Evolutionary conservation across 164 flowering plant species (phyloP), one percentile per base, ranked within the genome.

Genomic region (Hamamelis virginiana): DNA sequence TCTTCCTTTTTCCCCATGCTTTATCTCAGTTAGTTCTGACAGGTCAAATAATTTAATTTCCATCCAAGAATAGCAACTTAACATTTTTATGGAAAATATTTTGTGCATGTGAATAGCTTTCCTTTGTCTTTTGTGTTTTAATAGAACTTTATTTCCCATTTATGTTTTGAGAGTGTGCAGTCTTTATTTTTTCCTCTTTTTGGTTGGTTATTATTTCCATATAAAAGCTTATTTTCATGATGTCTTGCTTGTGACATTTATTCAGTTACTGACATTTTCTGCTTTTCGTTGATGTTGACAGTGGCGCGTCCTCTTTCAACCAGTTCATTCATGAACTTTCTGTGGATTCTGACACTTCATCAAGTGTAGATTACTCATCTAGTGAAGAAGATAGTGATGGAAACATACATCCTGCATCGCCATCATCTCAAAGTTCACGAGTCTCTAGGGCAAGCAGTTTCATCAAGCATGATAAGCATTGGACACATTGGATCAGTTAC

Each of bases 301-400:
- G 99, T 74, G 99, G 99, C 12, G 98, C 83, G 25, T 96, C 99
- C 59, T 96, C 99, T 64, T 96, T 96, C 86, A 96, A 96, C 78
- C 91, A 87, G 69, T 86, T 96, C 76, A 77, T 96, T 67, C 92
- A 91, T 80, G 92, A 96, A 46, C 89, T 89, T 65, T 83, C 99
- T 71, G 81, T 90, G 65, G 97, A 91, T 77, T 91, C 98, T 71
- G 97, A 88, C 79, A 57, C 81, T 41, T 81, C 85, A 47, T 88
- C 93, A 56, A 87, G 83, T 68, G 56, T 70, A 6, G 92, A 87
- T 64, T 86, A 81, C 75, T 76, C 89, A 64, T 91, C 98, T 48
- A 97, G 80, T 33, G 99, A 91, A 76, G 95, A 93, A 43, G 91
- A 87, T 75, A 45, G 74, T 74, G 85, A 88, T 74, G 88, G 73